phyloP scores from a whole-genome alignment of 805 yeast genomes.

The Jamesozyma gamospora region DNA sequence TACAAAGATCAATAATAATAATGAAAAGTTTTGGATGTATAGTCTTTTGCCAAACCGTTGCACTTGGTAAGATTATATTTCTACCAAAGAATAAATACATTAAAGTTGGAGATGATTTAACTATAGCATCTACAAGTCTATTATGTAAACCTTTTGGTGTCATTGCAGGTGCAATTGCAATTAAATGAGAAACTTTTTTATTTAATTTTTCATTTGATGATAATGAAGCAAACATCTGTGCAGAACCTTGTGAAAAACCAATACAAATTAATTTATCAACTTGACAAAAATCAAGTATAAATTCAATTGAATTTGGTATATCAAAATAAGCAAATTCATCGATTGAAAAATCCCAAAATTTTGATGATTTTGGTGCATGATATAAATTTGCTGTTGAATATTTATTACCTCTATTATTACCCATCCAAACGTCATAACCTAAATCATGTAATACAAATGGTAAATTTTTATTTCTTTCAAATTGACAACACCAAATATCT shows the following conservation, averaged over 20 bases:
- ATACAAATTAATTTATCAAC: constrained; percentile 47
- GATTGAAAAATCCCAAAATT: constrained; percentile 82
- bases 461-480: constrained; percentile 41
- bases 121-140: constrained; percentile 61
- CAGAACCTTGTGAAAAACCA: constrained; percentile 91
- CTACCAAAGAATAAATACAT: constrained; percentile 65
- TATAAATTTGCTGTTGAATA: constrained; percentile 70
- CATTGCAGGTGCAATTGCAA: constrained; percentile 90
- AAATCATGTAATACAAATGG: constrained; percentile 69
- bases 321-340: constrained; percentile 90
- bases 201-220: constrained; percentile 58
- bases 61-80: constrained; percentile 63
- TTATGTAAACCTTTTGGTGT: constrained; percentile 80
- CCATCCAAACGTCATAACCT: constrained; percentile 93
- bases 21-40: constrained; percentile 25
- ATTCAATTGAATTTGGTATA: constrained; percentile 75
- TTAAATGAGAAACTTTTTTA: constrained; percentile 42
- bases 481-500: constrained; percentile 62
- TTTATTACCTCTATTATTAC: constrained; percentile 88
- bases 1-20: constrained; percentile 57
- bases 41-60: constrained; percentile 62
- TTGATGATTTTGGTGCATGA: constrained; percentile 31
- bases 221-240: constrained; percentile 82
- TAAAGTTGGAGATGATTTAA: constrained; percentile 66
- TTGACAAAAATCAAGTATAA: constrained; percentile 47